Conservation (phyloP, 192 early-diverging fungal genomes). For the Entomortierella beljakovae region DNA sequence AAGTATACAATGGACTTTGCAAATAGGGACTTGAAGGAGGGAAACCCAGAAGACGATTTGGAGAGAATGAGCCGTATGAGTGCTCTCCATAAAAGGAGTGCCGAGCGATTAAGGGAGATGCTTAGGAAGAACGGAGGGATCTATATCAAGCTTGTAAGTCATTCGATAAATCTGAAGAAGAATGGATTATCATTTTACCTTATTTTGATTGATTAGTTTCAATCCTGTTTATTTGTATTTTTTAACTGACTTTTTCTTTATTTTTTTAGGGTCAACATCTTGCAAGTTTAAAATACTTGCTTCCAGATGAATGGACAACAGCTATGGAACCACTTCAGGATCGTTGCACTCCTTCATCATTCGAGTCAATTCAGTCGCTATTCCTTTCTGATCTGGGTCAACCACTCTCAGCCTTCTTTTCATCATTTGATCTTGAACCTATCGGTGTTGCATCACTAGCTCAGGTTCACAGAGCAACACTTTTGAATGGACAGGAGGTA, state of each 20-base stretch:
- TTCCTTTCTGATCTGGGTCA: constrained; percentile 76
- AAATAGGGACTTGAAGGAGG: constrained; percentile 35
- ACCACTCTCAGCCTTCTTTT: constrained; percentile 76
- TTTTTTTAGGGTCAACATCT: constrained; percentile 42
- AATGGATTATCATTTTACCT: too few species aligned
- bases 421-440: constrained; percentile 82
- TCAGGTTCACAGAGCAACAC: constrained; percentile 88
- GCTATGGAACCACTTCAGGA: constrained; percentile 89
- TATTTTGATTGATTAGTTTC: too few species aligned
- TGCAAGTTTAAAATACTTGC: constrained; percentile 68
- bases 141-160: constrained; percentile 50
- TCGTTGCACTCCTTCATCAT: constrained; percentile 78
- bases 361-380: constrained; percentile 76
- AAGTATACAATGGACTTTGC: constrained; percentile 42
- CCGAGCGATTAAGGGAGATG: constrained; percentile 39
- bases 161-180: too few species aligned
- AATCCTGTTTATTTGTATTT: too few species aligned
- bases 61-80: constrained; percentile 37
- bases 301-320: constrained; percentile 91
- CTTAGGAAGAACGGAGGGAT: constrained; percentile 48
- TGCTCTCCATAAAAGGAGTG: constrained; percentile 39
- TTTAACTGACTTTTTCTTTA: background rate
- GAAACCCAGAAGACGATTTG: constrained; percentile 20
- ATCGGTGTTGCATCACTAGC: constrained; percentile 96
- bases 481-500: constrained; percentile 78